A percentile compares a stretch with the other conserved stretches of the same genome.
Evolutionary conservation across 192 early-diverging fungal species (phyloP).

Genomic region (Rhizophagus sp.): DNA sequence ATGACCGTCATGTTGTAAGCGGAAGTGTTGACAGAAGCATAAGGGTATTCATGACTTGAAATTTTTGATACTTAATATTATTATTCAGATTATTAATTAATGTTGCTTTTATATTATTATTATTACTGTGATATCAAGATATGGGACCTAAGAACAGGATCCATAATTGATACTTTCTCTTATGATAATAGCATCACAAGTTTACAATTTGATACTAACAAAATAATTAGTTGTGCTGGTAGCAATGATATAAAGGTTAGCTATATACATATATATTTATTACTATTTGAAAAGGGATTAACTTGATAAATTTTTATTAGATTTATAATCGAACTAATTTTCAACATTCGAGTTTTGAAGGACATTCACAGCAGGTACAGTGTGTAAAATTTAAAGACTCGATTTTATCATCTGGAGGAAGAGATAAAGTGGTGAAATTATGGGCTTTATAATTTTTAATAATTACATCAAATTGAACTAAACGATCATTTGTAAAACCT

Average conservation of each 20-base stretch:
- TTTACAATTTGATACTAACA: conserved; percentile 53
- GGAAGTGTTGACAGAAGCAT: conserved; percentile 68
- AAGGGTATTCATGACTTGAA: conserved; percentile 34
- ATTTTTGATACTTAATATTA: background rate
- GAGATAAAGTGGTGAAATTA: conserved; percentile 62
- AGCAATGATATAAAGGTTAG: conserved; percentile 30
- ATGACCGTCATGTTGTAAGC: conserved; percentile 71
- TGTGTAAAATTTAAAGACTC: conserved; percentile 47
- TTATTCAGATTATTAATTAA: background rate
- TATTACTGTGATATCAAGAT: conserved; percentile 38
- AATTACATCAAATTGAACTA: background rate
- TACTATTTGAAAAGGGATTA: background rate
- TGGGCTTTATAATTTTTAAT: conserved; percentile 55
- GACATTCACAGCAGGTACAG: conserved; percentile 48
- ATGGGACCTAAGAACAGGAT: conserved; percentile 78
- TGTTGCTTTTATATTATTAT: background rate
- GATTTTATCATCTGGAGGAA: conserved; percentile 61
- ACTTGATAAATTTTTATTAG: conserved; percentile 32
- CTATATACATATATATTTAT: background rate
- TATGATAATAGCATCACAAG: conserved; percentile 58
- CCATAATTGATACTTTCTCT: conserved; percentile 55
- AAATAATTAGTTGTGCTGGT: conserved; percentile 57
- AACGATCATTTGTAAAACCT: background rate
- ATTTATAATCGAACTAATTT: conserved; percentile 63
- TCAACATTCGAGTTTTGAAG: conserved; percentile 56